These are phyloP conservation scores for Gynandropsis gynandra DNA, from an alignment of 345 rosid species.

Conservation along the genomic window DNA sequence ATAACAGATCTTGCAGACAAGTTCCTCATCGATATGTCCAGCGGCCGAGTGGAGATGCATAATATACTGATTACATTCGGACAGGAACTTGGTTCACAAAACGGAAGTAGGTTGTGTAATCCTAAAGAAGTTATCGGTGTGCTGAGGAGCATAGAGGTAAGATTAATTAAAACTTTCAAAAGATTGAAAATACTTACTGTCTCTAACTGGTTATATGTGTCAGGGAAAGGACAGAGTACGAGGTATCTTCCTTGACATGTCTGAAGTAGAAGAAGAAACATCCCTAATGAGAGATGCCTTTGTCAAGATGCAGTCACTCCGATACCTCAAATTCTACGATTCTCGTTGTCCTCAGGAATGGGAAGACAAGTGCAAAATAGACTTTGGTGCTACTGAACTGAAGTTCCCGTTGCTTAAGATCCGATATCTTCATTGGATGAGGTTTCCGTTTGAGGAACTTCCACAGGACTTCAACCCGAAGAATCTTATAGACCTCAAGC, in stretches of 20 bases:
- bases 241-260: slow-evolving; percentile 24
- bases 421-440: slow-evolving; percentile 22
- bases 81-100: slow-evolving; percentile 18
- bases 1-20: slow-evolving; percentile 17
- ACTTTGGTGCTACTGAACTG: slow-evolving; percentile 8
- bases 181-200: no score
- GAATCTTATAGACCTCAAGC: slow-evolving; percentile 21
- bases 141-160: neutral
- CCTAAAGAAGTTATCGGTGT: slow-evolving; percentile 1
- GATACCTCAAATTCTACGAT: slow-evolving; percentile 24
- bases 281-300: slow-evolving; percentile 5
- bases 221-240: slow-evolving; percentile 22
- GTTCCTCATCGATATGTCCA: slow-evolving; percentile 15
- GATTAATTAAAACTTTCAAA: no score
- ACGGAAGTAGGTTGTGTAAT: neutral
- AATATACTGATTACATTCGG: slow-evolving; percentile 29
- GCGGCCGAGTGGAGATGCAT: slow-evolving; percentile 19
- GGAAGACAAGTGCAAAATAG: slow-evolving; percentile 1
- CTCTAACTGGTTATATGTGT: neutral
- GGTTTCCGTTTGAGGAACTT: slow-evolving; percentile 20
- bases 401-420: slow-evolving; percentile 6
- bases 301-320: slow-evolving; percentile 18
- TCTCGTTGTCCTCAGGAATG: neutral
- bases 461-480: slow-evolving; percentile 19
- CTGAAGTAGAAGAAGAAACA: neutral